These are phyloP conservation scores for Zymoseptoria passerinii DNA, from an alignment of 2,329 filamentous ascomycete species.

Conservation along the genomic window DNA sequence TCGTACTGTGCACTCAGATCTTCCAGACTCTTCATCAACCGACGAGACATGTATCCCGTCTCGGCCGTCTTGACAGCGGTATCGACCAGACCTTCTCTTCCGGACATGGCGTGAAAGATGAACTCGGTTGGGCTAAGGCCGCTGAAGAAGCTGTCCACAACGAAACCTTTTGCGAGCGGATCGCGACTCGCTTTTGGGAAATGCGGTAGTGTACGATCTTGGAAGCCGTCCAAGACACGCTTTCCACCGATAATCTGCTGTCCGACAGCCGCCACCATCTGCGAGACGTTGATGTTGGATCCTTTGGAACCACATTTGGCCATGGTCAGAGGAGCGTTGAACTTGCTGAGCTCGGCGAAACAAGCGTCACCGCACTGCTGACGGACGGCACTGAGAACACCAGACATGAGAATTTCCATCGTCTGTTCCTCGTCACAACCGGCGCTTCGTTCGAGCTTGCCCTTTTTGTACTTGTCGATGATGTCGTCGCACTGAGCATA, in stretches of 20 bases:
- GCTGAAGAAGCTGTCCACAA: conserved; percentile 93
- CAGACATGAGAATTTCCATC: conserved; percentile 81
- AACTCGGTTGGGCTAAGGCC: conserved; percentile 87
- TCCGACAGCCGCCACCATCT: conserved; percentile 96
- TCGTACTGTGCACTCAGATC: conserved; percentile 92
- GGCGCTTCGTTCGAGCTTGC: conserved; percentile 74
- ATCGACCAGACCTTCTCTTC: conserved; percentile 96
- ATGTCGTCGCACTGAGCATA: conserved; percentile 76
- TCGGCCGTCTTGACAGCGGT: conserved; percentile 98
- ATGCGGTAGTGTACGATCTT: conserved; percentile 88
- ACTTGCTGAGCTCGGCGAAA: conserved; percentile 78
- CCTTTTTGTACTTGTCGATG: conserved; percentile 70
- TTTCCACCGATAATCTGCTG: conserved; percentile 95
- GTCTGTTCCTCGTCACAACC: conserved; percentile 90
- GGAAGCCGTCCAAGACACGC: conserved; percentile 91
- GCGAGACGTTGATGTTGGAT: conserved; percentile 94
- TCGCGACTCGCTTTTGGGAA: conserved; percentile 89
- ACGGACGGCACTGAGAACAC: conserved; percentile 85
- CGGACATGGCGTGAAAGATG: conserved; percentile 96
- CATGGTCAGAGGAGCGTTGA: conserved; percentile 93
- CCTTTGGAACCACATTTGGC: conserved; percentile 95
- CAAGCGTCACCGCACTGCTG: conserved; percentile 85
- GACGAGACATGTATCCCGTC: conserved; percentile 97
- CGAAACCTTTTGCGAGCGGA: conserved; percentile 93
- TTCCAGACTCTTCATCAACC: conserved; percentile 95